phyloP scores from a whole-genome alignment of 306 rosid genomes.

The Cercis canadensis region DNA sequence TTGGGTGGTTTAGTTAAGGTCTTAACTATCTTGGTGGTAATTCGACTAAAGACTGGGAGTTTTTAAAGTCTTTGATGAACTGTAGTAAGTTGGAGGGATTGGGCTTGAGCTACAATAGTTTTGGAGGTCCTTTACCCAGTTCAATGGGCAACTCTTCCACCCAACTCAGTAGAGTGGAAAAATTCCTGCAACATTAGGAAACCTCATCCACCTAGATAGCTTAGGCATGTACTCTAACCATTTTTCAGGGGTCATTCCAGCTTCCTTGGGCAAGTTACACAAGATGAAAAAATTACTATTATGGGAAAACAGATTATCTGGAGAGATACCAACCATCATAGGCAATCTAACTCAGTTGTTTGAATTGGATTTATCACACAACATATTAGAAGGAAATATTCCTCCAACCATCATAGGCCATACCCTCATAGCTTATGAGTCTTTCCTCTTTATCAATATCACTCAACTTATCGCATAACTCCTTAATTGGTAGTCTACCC shows the following conservation, averaged over 20 bases:
- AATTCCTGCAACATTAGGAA: no score
- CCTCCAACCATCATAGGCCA: no score
- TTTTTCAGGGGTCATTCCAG: slow-evolving; percentile 37
- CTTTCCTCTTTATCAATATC: no score
- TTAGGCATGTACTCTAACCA: slow-evolving; percentile 5
- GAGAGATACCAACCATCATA: slow-evolving; percentile 37
- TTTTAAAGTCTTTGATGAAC: neutral
- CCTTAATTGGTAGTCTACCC: no score
- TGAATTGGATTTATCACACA: neutral
- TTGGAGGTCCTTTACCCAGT: neutral
- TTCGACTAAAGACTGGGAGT: slow-evolving; percentile 24
- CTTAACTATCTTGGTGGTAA: slow-evolving; percentile 33
- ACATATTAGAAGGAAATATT: no score
- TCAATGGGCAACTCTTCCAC: slow-evolving; percentile 38
- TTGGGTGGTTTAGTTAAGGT: neutral
- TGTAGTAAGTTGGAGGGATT: neutral
- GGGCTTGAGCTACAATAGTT: neutral
- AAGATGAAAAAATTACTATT: neutral
- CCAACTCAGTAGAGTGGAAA: neutral
- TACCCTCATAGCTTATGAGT: no score
- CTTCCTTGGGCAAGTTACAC: slow-evolving; percentile 14
- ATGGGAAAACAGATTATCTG: slow-evolving; percentile 2
- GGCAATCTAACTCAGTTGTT: slow-evolving; percentile 27
- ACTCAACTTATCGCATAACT: no score
- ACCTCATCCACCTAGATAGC: slow-evolving; percentile 30